Evolutionary conservation across 108 stramenopile genomes (phyloP), one percentile per base, ranked within the genome.

Genomic region (Stephanodiscus minutulus): DNA sequence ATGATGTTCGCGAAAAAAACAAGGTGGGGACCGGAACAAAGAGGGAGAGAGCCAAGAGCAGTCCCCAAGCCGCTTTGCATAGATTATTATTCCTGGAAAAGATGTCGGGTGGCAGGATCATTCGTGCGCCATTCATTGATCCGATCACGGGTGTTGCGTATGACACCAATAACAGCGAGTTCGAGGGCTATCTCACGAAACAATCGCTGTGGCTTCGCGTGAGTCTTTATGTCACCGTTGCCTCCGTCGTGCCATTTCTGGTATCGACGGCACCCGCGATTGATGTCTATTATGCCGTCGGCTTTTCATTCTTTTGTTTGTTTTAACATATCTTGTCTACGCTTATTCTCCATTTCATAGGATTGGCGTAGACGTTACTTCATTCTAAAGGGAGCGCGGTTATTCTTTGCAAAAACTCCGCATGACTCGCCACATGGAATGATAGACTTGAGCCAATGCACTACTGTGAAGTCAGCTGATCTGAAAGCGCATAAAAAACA

Each of bases 281-380:
- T 13, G 56, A 4, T 37, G 29, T 39, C 21, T n/a, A 7, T 43
- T 33, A 36, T 37, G 11, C 44, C 22, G 36, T 62, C 35, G 29
- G 12, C 18, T 49, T 28, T 49, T 50, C 12, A 8, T 33, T 4
- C n/a, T 41, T 66, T 22, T 22, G 2, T 36, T 21, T 21, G 22
- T n/a, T 5, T 52, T 49, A 20, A 49, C 24, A 43, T 55, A 27
- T 58, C 10, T 20, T 35, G 11, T 50, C 48, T 28, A 11, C 3
- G n/a, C 37, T 15, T 25, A 0, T 9, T 50, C 22, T 28, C 15
- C 12, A n/a, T 15, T 33, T 10, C 25, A 61, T n/a, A 97, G 91
- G 98, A 99, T 58, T 99, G 99, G 99, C 85, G 99, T 48, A 88
- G 96, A 39, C 84, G 99, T 21, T 99, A 93, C 88, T 98, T 99